These are phyloP conservation scores for Tylopilus vinaceipallidus DNA, from an alignment of 768 basidiomycete genomes.

Conservation along the genomic window DNA sequence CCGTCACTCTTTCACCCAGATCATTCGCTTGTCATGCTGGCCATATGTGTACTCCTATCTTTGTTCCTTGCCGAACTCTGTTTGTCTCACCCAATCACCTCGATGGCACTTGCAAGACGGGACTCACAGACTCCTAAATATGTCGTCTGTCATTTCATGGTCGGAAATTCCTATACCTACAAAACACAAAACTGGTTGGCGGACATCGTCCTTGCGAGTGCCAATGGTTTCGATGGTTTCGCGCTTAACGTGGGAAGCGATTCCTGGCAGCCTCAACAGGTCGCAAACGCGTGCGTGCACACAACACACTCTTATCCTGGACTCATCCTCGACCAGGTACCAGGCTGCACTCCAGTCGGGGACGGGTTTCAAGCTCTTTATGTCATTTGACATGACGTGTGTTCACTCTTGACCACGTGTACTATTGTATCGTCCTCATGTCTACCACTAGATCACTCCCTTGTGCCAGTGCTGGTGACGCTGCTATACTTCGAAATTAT, in stretches of 20 bases:
- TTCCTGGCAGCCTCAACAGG: slow-evolving; percentile 58
- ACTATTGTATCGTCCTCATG: not conserved
- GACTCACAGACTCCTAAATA: slow-evolving; percentile 38
- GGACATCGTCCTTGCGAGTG: slow-evolving; percentile 54
- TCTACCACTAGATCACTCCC: slow-evolving; percentile 45
- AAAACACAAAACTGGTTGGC: slow-evolving; percentile 40
- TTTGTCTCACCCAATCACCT: slow-evolving; percentile 15
- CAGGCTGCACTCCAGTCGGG: slow-evolving; percentile 51
- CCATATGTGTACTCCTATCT: slow-evolving; percentile 10
- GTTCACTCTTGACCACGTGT: slow-evolving; percentile 20
- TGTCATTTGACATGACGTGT: slow-evolving; percentile 79
- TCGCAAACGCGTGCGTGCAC: slow-evolving; percentile 57
- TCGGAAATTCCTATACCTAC: slow-evolving; percentile 67
- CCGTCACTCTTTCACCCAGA: slow-evolving; percentile 17
- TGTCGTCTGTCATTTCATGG: slow-evolving; percentile 60
- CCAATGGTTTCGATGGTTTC: slow-evolving; percentile 64
- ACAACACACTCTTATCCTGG: slow-evolving; percentile 5
- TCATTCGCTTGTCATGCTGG: slow-evolving; percentile 20
- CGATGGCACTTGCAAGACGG: slow-evolving; percentile 9
- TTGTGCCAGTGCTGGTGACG: slow-evolving; percentile 49
- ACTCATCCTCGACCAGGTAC: slow-evolving; percentile 40
- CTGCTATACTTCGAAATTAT: slow-evolving; percentile 47
- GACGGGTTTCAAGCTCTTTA: slow-evolving; percentile 66
- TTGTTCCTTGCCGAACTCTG: slow-evolving; percentile 7
- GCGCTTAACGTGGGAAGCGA: slow-evolving; percentile 70